A percentile compares a stretch with the other conserved stretches of the same genome.
Evolutionary conservation across 306 rosid species (phyloP).

Genomic region (Casuarina glauca): DNA sequence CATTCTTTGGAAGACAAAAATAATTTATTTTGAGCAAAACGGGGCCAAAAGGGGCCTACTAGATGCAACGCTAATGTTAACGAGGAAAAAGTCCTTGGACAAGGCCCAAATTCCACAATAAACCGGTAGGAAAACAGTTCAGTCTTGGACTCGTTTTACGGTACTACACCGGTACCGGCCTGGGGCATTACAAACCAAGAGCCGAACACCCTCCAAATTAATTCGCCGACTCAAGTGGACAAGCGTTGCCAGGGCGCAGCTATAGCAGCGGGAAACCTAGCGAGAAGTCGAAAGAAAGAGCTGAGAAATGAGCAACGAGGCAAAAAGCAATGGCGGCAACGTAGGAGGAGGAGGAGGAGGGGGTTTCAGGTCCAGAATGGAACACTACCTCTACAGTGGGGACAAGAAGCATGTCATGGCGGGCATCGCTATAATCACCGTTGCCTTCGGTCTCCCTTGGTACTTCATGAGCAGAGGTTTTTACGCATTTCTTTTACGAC

Average conservation of each 20-base stretch:
- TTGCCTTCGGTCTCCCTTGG: slow-evolving; percentile 73
- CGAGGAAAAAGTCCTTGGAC: no score
- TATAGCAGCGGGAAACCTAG: background rate
- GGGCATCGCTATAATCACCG: slow-evolving; percentile 69
- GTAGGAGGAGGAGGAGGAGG: slow-evolving; percentile 37
- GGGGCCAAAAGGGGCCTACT: no score
- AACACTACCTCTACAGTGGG: slow-evolving; percentile 73
- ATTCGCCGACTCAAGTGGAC: background rate
- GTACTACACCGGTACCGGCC: no score
- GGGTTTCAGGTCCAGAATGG: slow-evolving; percentile 60
- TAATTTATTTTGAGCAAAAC: no score
- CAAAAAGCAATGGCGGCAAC: slow-evolving; percentile 37
- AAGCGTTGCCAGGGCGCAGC: background rate
- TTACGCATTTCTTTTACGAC: background rate
- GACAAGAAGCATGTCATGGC: slow-evolving; percentile 79
- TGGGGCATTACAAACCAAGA: no score
- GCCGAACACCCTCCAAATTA: no score
- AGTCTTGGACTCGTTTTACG: no score
- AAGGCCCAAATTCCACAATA: no score
- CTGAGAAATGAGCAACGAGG: slow-evolving; percentile 51
- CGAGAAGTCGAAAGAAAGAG: background rate
- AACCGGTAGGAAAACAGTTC: no score
- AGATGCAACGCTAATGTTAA: no score
- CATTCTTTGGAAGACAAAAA: no score
- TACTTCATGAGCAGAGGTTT: slow-evolving; percentile 65